These are phyloP conservation scores for Boletellus ananas DNA, from an alignment of 768 basidiomycete species.

Conservation along the genomic window DNA sequence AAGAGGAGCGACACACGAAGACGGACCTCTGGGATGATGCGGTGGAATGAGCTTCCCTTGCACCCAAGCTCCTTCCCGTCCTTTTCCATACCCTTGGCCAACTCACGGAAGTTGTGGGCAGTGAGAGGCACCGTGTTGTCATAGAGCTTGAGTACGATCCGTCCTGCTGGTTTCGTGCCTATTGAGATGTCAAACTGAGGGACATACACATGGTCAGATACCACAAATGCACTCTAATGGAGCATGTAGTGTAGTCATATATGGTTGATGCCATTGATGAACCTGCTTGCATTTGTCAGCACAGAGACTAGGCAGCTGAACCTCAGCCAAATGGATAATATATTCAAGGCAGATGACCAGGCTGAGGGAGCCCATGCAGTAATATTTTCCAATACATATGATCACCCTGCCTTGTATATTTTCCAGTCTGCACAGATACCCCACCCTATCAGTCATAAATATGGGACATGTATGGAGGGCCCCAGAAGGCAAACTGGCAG, in stretches of 20 bases:
- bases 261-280: no score
- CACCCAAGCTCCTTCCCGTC: conserved; percentile 67
- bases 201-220: background rate
- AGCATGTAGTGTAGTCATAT: conserved; percentile 31
- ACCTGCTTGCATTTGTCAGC: no score
- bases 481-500: no score
- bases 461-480: no score
- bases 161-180: conserved; percentile 55
- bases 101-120: conserved; percentile 74
- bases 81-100: conserved; percentile 49
- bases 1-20: background rate
- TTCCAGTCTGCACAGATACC: no score
- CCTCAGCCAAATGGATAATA: no score
- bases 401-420: no score
- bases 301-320: no score
- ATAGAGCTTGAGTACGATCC: conserved; percentile 79
- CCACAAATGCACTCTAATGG: background rate
- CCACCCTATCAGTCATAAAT: no score
- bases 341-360: no score
- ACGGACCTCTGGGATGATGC: conserved; percentile 62
- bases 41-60: conserved; percentile 64
- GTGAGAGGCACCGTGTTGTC: conserved; percentile 83
- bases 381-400: no score
- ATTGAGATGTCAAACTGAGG: conserved; percentile 64
- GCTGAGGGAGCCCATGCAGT: no score